Evolutionary conservation across 2,329 filamentous ascomycete genomes (phyloP), one percentile per base, ranked within the genome.

Genomic region (Cercospora nicotianae): DNA sequence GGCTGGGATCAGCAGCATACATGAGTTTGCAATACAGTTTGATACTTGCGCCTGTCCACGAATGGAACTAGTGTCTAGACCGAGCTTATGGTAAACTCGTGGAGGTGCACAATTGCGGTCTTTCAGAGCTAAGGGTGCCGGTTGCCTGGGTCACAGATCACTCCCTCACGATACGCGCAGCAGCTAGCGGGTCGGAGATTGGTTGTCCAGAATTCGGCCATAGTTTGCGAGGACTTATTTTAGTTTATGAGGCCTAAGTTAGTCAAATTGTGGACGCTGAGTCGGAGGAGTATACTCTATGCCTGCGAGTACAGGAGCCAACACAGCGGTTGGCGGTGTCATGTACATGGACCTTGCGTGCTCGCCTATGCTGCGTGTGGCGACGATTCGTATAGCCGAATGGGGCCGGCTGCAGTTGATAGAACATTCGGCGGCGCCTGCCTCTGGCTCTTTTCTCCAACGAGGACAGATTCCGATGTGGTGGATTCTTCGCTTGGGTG

Each of bases 131-230:
- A 23, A 12, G 48, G 20, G 48, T 16, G 48, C 48, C 48, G 48
- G 20, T 12, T 26, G 20, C 26, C 48, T 16, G 48, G 58, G 31
- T 33, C 58, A 42, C 31, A 42, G 36, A 42, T 42, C 16, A n/a
- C 36, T 42, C 33, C 33, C 36, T n/a, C 36, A 9, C 13, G 18
- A 59, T 31, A 33, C 23, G n/a, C 31, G 20, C 30, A 23, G 28
- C 31, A 39, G 18, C 20, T 20, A 36, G 13, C 36, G 31, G 58
- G 33, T 51, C 60, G 60, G 60, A 51, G 60, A 62, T 48, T 62
- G 45, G 39, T 23, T 51, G 33, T 51, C 60, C 20, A 62, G 36
- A 60, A 42, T 20, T 60, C 18, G 20, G 48, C 5, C 18, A 28
- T 53, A 28, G 20, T 23, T 53, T 26, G 18, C 48, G 23, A 53